phyloP scores from a whole-genome alignment of 306 rosid species.

The Albizia julibrissin region DNA sequence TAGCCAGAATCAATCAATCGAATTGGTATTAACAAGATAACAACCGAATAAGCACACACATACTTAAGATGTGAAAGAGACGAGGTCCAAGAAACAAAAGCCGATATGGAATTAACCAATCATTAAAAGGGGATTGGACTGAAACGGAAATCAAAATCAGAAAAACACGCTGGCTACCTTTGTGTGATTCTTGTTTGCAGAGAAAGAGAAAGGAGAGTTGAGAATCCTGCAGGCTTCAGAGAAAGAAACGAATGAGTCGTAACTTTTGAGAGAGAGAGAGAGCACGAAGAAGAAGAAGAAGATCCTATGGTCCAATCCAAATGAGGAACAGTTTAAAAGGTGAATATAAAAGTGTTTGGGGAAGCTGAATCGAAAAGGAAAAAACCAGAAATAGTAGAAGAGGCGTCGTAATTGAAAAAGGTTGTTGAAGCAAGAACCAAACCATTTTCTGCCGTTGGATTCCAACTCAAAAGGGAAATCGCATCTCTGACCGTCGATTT shows the following conservation, averaged over 20 bases:
- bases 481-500: background rate
- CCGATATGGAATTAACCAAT: background rate
- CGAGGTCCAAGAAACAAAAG: background rate
- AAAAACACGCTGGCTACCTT: slow-evolving; percentile 42
- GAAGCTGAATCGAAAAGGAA: slow-evolving; percentile 28
- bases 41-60: background rate
- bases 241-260: slow-evolving; percentile 1
- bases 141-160: background rate
- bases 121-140: background rate
- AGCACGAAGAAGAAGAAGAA: slow-evolving; percentile 28
- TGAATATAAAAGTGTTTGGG: background rate
- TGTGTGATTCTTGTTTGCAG: background rate
- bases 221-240: slow-evolving; percentile 11
- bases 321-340: background rate
- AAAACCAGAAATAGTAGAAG: slow-evolving; percentile 13
- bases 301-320: slow-evolving; percentile 45
- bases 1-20: background rate
- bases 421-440: slow-evolving; percentile 18
- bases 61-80: background rate
- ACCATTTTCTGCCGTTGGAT: slow-evolving; percentile 31
- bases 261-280: slow-evolving; percentile 25
- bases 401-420: slow-evolving; percentile 56
- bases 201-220: slow-evolving; percentile 27
- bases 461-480: background rate
- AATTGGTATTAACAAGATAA: background rate